These are phyloP conservation scores for Suaeda aralocaspica DNA, from an alignment of 148 eudicot species.

Conservation along the genomic window DNA sequence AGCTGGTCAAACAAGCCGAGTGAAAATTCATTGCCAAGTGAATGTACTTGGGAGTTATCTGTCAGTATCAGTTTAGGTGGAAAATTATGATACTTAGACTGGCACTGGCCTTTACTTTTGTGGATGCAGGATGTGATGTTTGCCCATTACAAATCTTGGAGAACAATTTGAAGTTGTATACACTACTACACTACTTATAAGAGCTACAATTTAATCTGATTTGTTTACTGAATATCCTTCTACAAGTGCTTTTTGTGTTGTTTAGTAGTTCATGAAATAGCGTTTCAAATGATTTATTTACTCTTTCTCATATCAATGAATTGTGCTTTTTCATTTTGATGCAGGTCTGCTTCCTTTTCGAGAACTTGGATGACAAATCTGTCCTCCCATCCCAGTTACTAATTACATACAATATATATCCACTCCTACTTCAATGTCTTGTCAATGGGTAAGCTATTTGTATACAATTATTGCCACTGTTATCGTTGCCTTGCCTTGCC, in stretches of 20 bases:
- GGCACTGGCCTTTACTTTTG: no score
- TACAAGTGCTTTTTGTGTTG: neutral
- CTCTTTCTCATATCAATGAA: neutral
- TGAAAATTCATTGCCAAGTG: no score
- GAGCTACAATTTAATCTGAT: neutral
- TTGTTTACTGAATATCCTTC: neutral
- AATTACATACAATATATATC: conserved; percentile 55
- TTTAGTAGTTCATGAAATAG: neutral
- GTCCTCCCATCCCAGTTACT: conserved; percentile 50
- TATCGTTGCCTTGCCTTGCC: neutral
- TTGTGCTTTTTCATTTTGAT: conserved; percentile 5
- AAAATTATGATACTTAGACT: no score
- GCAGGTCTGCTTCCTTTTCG: conserved; percentile 77
- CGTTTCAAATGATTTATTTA: neutral
- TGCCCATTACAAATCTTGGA: no score
- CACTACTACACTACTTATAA: neutral
- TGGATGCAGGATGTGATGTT: no score
- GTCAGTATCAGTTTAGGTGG: neutral
- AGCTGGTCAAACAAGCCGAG: no score
- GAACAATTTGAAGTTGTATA: neutral
- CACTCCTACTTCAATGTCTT: conserved; percentile 77
- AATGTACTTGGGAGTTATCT: neutral
- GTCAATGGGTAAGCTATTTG: conserved; percentile 54
- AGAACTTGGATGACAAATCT: conserved; percentile 43
- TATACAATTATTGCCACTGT: neutral